A percentile compares a stretch with the other conserved stretches of the same genome.
Evolutionary conservation across 306 rosid species (phyloP).

Genomic region (Sindora glabra): DNA sequence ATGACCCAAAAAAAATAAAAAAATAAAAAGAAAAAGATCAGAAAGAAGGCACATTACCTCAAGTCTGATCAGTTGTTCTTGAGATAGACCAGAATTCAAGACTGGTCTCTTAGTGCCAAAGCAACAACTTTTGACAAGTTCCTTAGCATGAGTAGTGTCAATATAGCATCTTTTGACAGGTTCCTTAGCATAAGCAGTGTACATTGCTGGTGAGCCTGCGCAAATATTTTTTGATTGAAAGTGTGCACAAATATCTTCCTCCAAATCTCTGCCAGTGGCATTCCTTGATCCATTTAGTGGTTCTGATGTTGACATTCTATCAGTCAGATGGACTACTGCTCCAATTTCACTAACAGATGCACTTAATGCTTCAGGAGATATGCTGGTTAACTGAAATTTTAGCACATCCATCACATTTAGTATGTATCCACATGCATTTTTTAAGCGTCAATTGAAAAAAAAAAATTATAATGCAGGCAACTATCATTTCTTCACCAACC

Average conservation of each 20-base stretch:
- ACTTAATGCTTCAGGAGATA: constrained; percentile 15
- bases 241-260: not conserved
- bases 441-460: not conserved
- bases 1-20: no score
- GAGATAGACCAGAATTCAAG: no score
- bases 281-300: not conserved
- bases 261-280: not conserved
- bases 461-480: not conserved
- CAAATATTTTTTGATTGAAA: no score
- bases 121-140: no score
- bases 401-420: not conserved
- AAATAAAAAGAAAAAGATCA: not conserved
- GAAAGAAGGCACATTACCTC: constrained; percentile 14
- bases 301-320: not conserved
- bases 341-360: constrained; percentile 4
- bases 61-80: not conserved
- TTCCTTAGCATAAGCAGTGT: no score
- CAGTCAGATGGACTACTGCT: constrained; percentile 2
- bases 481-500: constrained; percentile 22
- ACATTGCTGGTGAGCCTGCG: no score
- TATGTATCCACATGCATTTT: not conserved
- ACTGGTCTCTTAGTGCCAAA: no score
- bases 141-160: no score
- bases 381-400: constrained; percentile 16
- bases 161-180: no score